Base-by-base conservation (phyloP, 768 basidiomycete genomes). In the Suillus fuscotomentosus region DNA sequence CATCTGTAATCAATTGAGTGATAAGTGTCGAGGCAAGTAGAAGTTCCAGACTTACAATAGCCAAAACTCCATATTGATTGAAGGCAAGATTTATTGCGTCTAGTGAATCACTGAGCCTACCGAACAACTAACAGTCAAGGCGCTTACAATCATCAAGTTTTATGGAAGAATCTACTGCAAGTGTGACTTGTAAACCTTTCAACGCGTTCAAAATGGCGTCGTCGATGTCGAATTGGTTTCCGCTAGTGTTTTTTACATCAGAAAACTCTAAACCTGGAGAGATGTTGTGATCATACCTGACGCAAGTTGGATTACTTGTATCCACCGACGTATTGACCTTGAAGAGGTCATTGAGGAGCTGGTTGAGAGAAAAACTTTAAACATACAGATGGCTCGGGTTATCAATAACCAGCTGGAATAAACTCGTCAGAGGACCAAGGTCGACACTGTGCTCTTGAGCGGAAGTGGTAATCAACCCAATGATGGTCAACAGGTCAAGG, bases 131-230 rank as follows among this genome's bases (percentile, higher is more conserved):
- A 31, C 66, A 57, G 39, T 15, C 1, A 27, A 39, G 8, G 15
- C 17, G 17, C 84, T 70, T 67, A 88, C 87, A 92, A 64, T 91
- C 88, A 71, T 91, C 90, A 45, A 92, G 73, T 70, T 83, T 84
- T 53, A 88, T 75, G 1, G 76, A 76, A 20, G 82, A 82, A n/a
- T 83, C 74, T 39, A 91, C 79, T 13, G 74, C 79, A 24, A 92
- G 74, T 65, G 88, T 80, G 59, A 90, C 85, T 70, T 82, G 79
- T 45, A 92, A 80, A 63, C 82, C 82, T 41, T 84, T 80, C 60
- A 92, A 71, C 3, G 89, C 80, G n/a, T 83, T 79, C 62, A 92
- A 77, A 65, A 91, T 88, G 36, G 88, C 88, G 9, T 78, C 82
- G 34, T 77, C 72, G 17, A 84, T 81, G 68, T 89, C 83, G 65